phyloP scores from a whole-genome alignment of 345 rosid genomes.

The Populus euphratica region DNA sequence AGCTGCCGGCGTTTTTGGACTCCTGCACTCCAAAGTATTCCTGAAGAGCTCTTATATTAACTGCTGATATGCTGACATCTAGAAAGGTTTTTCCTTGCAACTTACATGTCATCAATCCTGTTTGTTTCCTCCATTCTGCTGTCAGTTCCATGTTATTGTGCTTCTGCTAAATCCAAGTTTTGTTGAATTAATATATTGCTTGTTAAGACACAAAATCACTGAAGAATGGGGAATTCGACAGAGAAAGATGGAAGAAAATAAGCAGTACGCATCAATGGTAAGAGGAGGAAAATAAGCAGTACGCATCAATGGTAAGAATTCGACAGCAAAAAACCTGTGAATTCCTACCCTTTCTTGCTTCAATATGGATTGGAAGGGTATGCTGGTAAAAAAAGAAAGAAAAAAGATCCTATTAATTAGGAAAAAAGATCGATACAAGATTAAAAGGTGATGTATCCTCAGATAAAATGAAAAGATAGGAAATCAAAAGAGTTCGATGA shows the following conservation, averaged over 20 bases:
- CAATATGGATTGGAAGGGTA: neutral
- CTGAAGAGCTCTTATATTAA: constrained; percentile 27
- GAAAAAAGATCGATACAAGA: neutral
- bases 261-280: neutral
- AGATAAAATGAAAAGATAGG: neutral
- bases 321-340: neutral
- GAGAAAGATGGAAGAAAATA: neutral
- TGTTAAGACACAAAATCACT: neutral
- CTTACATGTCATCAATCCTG: neutral
- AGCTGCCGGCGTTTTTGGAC: constrained; percentile 25
- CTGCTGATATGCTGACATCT: neutral
- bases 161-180: neutral
- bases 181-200: too few species aligned
- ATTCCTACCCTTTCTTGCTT: neutral
- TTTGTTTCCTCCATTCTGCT: neutral
- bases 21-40: constrained; percentile 42
- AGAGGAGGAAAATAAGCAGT: neutral
- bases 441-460: neutral
- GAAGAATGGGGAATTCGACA: neutral
- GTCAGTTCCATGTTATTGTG: neutral
- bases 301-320: neutral
- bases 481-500: neutral
- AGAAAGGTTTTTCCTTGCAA: neutral
- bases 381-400: neutral
- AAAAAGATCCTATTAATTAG: neutral